A percentile compares a stretch with the other conserved stretches of the same genome.
These are phyloP conservation scores for Mycena amicta DNA, from an alignment of 768 basidiomycete genomes.

Conservation along the genomic window DNA sequence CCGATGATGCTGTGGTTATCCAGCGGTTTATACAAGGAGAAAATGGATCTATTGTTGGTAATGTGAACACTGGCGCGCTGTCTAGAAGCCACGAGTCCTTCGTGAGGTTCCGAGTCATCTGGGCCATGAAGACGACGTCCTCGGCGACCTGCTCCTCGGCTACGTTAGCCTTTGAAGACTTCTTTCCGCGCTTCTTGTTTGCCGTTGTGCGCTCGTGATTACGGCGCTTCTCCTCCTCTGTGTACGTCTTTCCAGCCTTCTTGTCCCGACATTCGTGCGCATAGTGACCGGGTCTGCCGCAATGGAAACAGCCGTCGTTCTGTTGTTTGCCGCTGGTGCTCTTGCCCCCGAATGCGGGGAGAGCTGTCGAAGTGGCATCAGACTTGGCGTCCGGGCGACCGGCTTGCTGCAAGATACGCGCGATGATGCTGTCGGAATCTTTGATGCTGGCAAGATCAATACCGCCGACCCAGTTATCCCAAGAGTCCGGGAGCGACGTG, in stretches of 20 bases:
- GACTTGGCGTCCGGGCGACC: constrained; percentile 5
- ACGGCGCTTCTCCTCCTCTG: neutral
- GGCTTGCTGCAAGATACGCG: constrained; percentile 26
- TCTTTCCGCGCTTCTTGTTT: neutral
- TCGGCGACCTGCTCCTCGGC: neutral
- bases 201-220: neutral
- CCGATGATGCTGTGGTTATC: constrained; percentile 6
- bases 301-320: neutral
- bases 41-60: constrained; percentile 8
- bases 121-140: constrained; percentile 6
- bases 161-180: constrained; percentile 6
- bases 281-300: neutral
- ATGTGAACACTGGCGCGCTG: constrained; percentile 12
- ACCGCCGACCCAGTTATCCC: constrained; percentile 23
- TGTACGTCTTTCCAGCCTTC: neutral
- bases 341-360: constrained; percentile 1
- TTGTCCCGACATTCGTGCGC: neutral
- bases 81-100: constrained; percentile 11
- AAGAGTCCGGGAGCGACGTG: constrained; percentile 34
- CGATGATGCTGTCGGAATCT: constrained; percentile 22
- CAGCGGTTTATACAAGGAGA: constrained; percentile 2
- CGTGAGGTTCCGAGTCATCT: neutral
- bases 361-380: constrained; percentile 3
- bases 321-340: too few relatives aligned
- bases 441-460: constrained; percentile 22